Evolutionary conservation across 2,329 filamentous ascomycete genomes (phyloP).

Genomic region (Gnomoniopsis sp.): DNA sequence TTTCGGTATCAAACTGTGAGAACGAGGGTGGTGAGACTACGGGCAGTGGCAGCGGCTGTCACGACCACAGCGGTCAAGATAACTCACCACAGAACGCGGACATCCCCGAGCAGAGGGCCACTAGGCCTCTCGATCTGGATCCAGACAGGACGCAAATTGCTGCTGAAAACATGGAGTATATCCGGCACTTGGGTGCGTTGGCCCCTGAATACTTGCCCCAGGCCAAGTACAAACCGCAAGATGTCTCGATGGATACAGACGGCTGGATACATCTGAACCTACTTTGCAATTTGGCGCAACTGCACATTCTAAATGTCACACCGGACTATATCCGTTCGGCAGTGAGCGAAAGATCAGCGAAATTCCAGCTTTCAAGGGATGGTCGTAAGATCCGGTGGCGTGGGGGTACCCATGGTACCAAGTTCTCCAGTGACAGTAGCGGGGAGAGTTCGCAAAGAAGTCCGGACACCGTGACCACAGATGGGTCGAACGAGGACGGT

Average conservation of each 20-base stretch:
- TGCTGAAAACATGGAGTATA: slow-evolving; percentile 75
- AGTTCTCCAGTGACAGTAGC: slow-evolving; percentile 61
- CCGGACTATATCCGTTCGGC: slow-evolving; percentile 73
- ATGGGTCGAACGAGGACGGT: slow-evolving; percentile 38
- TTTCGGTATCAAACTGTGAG: slow-evolving; percentile 45
- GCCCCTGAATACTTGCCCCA: slow-evolving; percentile 41
- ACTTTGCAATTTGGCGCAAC: slow-evolving; percentile 75
- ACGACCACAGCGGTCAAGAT: slow-evolving; percentile 31
- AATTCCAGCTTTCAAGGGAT: slow-evolving; percentile 74
- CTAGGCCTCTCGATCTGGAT: slow-evolving; percentile 72
- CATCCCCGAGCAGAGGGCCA: slow-evolving; percentile 70
- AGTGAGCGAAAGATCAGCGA: slow-evolving; percentile 65
- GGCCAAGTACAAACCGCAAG: slow-evolving; percentile 33
- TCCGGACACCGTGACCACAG: slow-evolving; percentile 47
- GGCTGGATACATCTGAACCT: slow-evolving; percentile 84
- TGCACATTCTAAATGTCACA: slow-evolving; percentile 82
- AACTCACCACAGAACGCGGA: slow-evolving; percentile 36
- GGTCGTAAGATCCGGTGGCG: slow-evolving; percentile 79
- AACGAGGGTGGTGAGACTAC: slow-evolving; percentile 39
- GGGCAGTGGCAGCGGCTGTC: slow-evolving; percentile 24
- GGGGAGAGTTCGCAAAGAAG: slow-evolving; percentile 45
- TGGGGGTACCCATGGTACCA: slow-evolving; percentile 63
- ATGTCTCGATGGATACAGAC: slow-evolving; percentile 60
- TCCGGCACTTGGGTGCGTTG: slow-evolving; percentile 63
- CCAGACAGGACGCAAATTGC: slow-evolving; percentile 73